Evolutionary conservation across 805 yeast genomes (phyloP), one percentile per base, ranked within the genome.

Genomic region (Naumovozyma castellii): DNA sequence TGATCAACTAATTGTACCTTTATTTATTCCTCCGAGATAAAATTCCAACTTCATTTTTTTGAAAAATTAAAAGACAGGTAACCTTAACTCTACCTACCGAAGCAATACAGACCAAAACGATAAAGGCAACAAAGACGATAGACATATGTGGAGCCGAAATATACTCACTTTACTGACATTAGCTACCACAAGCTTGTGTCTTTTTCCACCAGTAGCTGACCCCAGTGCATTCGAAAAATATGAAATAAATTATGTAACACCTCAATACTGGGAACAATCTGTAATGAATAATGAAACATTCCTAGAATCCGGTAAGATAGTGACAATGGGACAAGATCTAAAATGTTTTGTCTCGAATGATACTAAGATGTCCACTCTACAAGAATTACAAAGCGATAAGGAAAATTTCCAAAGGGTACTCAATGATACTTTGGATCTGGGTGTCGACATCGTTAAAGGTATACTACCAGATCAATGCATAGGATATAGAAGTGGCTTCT

Each of bases 401-500:
- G 40, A 49, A 20, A 41, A 44, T 15, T 40, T 42, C 16, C 47
- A 50, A 27, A 30, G 43, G 15, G 32, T 43, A n/a, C 35, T 51
- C 3, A 40, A 44, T 13, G 32, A 44, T 19, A 54, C 49, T 13
- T 32, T 57, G 27, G 29, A 43, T 13, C 32, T 34, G 22, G 53
- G 57, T 18, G 41, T 50, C 3, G 39, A 48, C 2, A 43, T 56
- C 2, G 43, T 56, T 5, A 34, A 50, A 2, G 31, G 42, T 1
- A 34, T 38, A 3, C 34, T 53, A 14, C 39, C 42, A 14, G 48
- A 39, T 12, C 18, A 43, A 15, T 64, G 69, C 38, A 31, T 63
- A 1, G 31, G 44, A 15, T 54, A 49, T 35, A 35, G 42, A 2
- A 54, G 65, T 29, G 71, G 68, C n/a, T 76, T 73, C 52, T 76